phyloP scores from a whole-genome alignment of 2,329 filamentous ascomycete species.

The Diplodia seriata region DNA sequence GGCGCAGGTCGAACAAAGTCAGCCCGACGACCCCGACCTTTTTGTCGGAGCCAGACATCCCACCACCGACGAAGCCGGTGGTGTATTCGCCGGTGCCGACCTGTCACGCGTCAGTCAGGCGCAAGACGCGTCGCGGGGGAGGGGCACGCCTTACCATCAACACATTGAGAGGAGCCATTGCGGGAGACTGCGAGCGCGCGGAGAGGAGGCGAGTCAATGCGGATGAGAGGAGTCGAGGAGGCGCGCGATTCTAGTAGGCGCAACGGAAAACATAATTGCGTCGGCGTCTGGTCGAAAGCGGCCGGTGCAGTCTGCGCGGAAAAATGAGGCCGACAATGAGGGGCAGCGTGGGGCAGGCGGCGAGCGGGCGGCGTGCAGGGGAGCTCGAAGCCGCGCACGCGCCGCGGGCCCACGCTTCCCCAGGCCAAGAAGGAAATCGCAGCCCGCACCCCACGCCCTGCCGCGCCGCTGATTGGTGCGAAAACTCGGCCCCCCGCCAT shows the following conservation, averaged over 20 bases:
- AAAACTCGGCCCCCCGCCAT: slow-evolving; percentile 24
- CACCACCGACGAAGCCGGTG: slow-evolving; percentile 87
- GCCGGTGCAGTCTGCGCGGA: slow-evolving; percentile 33
- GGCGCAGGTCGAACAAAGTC: slow-evolving; percentile 85
- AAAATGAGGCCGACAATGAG: slow-evolving; percentile 41
- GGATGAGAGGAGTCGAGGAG: neutral
- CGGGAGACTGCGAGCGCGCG: slow-evolving; percentile 22
- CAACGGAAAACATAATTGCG: slow-evolving; percentile 24
- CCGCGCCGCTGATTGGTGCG: slow-evolving; percentile 31
- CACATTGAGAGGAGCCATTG: slow-evolving; percentile 58
- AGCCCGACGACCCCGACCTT: slow-evolving; percentile 93
- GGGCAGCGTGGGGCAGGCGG: slow-evolving; percentile 35
- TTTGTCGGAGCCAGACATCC: slow-evolving; percentile 87
- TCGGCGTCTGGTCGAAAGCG: neutral
- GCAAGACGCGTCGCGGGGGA: neutral
- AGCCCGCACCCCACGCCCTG: slow-evolving; percentile 35
- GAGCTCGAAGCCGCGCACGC: slow-evolving; percentile 41
- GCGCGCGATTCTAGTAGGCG: slow-evolving; percentile 11
- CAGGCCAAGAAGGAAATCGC: slow-evolving; percentile 42
- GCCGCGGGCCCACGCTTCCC: slow-evolving; percentile 40
- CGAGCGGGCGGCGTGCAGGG: slow-evolving; percentile 31
- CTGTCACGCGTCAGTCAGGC: slow-evolving; percentile 44
- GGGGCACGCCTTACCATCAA: slow-evolving; percentile 51
- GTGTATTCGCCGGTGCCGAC: slow-evolving; percentile 89
- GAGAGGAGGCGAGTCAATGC: neutral